Conservation (phyloP, 495 filamentous ascomycete species). For the Articulospora tetracladia region DNA sequence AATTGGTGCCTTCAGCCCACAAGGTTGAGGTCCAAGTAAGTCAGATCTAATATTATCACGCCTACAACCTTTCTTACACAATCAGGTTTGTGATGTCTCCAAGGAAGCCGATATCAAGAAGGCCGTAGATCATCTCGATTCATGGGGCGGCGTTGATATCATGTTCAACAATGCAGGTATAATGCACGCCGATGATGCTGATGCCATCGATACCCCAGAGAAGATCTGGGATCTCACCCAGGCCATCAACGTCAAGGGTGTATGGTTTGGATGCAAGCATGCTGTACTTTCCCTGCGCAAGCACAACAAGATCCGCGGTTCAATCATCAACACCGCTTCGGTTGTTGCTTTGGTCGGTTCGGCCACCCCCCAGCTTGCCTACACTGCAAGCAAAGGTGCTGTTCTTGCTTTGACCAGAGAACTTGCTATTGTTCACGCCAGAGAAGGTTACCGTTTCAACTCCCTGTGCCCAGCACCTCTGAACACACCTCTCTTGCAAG, state of each 20-base stretch:
- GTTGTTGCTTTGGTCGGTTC: conserved; percentile 90
- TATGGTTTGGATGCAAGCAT: conserved; percentile 96
- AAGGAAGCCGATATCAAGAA: conserved; percentile 73
- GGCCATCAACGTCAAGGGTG: conserved; percentile 95
- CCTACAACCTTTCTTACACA: background rate
- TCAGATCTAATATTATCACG: background rate
- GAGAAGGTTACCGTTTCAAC: conserved; percentile 87
- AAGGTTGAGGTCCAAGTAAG: conserved; percentile 56
- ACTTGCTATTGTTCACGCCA: conserved; percentile 77
- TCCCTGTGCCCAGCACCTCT: conserved; percentile 87
- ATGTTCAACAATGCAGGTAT: conserved; percentile 99
- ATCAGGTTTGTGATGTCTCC: conserved; percentile 55
- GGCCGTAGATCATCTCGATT: conserved; percentile 65
- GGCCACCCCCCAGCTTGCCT: conserved; percentile 93
- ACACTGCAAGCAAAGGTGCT: conserved; percentile 93
- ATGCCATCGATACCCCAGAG: conserved; percentile 81
- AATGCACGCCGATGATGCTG: conserved; percentile 87
- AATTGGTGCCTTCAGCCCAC: conserved; percentile 59
- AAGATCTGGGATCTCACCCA: conserved; percentile 94
- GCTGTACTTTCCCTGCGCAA: conserved; percentile 79
- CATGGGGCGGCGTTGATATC: conserved; percentile 89
- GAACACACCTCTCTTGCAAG: conserved; percentile 83
- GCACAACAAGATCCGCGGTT: conserved; percentile 70
- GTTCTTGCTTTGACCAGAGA: conserved; percentile 84
- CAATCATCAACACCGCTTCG: conserved; percentile 92